These are phyloP conservation scores for Phytophthora foliorum DNA, from an alignment of 352 stramenopile genomes.

Conservation along the genomic window DNA sequence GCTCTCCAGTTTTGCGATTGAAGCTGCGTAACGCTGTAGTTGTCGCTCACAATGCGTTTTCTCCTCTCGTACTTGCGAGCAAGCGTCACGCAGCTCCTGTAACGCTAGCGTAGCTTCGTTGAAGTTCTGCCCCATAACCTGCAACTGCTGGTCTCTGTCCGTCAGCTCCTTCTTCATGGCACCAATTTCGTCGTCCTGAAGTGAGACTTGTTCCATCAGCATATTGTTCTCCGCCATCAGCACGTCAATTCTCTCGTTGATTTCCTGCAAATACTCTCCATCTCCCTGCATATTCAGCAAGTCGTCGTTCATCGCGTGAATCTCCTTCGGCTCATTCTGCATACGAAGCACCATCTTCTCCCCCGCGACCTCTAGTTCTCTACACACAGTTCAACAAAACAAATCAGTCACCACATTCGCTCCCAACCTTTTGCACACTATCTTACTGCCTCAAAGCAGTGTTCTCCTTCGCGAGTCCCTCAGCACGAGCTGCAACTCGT, in stretches of 20 bases:
- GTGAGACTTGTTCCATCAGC: slow-evolving; percentile 84
- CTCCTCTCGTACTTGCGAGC: slow-evolving; percentile 60
- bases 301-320: slow-evolving; percentile 40
- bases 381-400: slow-evolving; percentile 23
- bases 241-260: slow-evolving; percentile 84
- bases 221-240: slow-evolving; percentile 89
- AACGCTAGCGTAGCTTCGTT: slow-evolving; percentile 76
- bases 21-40: slow-evolving; percentile 72
- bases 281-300: slow-evolving; percentile 51
- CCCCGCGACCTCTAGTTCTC: slow-evolving; percentile 63
- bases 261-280: slow-evolving; percentile 70
- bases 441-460: slow-evolving; percentile 70
- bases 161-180: slow-evolving; percentile 70
- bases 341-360: slow-evolving; percentile 70
- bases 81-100: slow-evolving; percentile 74
- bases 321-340: slow-evolving; percentile 54
- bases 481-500: slow-evolving; percentile 51
- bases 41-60: slow-evolving; percentile 75
- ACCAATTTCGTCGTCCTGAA: slow-evolving; percentile 78
- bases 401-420: background rate
- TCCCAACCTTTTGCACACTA: background rate
- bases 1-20: slow-evolving; percentile 72
- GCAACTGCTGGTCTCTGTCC: slow-evolving; percentile 77
- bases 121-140: slow-evolving; percentile 79
- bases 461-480: slow-evolving; percentile 75